A percentile compares a stretch with the other conserved stretches of the same genome.
Conservation (phyloP, 202 grass and related monocot species). For the Schoenoplectus tabernaemontani region DNA sequence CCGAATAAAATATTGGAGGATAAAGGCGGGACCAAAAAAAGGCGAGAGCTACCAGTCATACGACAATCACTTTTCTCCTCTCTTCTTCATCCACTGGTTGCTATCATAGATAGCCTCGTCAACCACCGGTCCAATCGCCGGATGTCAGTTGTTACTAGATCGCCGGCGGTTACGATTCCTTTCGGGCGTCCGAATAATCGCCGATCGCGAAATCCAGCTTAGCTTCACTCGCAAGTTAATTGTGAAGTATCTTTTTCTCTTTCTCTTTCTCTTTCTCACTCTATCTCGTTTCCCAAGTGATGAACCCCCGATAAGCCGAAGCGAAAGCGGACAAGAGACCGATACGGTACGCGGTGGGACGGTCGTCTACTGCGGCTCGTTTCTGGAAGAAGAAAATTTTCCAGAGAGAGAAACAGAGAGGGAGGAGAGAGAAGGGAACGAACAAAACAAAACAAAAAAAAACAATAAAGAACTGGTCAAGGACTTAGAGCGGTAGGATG, state of each 20-base stretch:
- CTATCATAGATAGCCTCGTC: background rate
- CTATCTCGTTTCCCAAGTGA: background rate
- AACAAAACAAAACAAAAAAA: background rate
- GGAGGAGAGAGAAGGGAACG: background rate
- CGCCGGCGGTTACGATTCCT: background rate
- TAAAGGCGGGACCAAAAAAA: background rate
- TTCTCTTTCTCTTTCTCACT: background rate
- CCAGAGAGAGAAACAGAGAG: too few species aligned
- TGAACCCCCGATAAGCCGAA: background rate
- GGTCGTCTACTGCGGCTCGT: constrained; percentile 22
- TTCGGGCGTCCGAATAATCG: background rate
- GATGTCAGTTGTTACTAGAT: background rate
- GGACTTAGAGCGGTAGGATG: background rate
- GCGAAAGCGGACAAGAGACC: background rate
- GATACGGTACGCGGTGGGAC: constrained; percentile 16
- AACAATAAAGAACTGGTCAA: background rate
- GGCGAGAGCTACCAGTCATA: constrained; percentile 37
- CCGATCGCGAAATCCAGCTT: constrained; percentile 5
- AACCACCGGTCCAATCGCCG: constrained; percentile 14
- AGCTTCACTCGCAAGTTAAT: constrained; percentile 15
- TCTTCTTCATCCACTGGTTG: background rate
- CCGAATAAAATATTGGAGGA: constrained; percentile 28
- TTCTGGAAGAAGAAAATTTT: constrained; percentile 9
- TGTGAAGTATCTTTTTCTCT: background rate
- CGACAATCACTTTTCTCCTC: constrained; percentile 5